These are phyloP conservation scores for Picea abies DNA, from an alignment of 83 land plant species.

Conservation along the genomic window DNA sequence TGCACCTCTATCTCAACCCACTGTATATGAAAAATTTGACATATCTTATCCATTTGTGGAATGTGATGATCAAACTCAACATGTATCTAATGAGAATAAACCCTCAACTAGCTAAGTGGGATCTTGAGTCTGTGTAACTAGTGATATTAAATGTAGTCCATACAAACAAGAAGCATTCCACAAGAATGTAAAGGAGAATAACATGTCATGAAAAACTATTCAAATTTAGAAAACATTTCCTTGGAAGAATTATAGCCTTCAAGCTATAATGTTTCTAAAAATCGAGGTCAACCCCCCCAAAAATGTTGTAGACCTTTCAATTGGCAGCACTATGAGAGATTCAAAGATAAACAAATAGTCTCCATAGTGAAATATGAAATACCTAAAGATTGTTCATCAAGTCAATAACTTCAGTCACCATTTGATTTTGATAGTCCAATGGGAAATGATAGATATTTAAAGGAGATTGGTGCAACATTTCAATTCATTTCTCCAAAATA, in stretches of 20 bases:
- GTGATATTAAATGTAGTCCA: too few relatives aligned
- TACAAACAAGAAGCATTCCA: too few relatives aligned
- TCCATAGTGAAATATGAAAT: too few relatives aligned
- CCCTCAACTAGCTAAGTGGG: too few relatives aligned
- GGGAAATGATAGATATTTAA: background rate
- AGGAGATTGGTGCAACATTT: background rate
- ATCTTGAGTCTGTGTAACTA: too few relatives aligned
- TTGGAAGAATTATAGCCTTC: background rate
- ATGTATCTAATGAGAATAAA: too few relatives aligned
- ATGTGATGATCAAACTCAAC: too few relatives aligned
- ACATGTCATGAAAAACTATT: background rate
- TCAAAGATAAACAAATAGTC: too few relatives aligned
- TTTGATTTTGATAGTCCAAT: background rate
- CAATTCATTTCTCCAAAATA: background rate
- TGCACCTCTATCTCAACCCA: too few relatives aligned
- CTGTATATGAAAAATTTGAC: too few relatives aligned
- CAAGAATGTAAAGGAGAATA: background rate
- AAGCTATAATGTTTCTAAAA: background rate
- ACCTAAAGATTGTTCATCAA: background rate
- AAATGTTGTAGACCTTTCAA: conserved; percentile 13
- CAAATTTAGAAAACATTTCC: background rate
- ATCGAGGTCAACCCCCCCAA: background rate
- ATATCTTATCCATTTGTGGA: too few relatives aligned
- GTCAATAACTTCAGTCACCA: background rate
- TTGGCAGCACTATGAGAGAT: too few relatives aligned